These are phyloP conservation scores for Pyrrhoderma lamaoense DNA, from an alignment of 1,284 basidiomycete species.

Conservation along the genomic window DNA sequence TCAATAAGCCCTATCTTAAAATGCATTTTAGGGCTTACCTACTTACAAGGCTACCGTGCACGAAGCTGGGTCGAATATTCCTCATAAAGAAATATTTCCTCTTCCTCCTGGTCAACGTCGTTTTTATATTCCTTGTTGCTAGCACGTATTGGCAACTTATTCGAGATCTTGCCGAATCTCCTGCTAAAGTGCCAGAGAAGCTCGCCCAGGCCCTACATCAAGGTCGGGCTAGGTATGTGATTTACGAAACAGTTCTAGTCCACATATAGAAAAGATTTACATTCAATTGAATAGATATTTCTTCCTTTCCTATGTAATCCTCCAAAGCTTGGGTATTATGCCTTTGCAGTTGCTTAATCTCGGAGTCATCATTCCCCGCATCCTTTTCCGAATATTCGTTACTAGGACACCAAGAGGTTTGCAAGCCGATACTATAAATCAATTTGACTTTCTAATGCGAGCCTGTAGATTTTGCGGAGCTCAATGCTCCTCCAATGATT, in stretches of 20 bases:
- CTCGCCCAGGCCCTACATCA: constrained; percentile 75
- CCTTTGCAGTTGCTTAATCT: constrained; percentile 90
- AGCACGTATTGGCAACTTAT: constrained; percentile 87
- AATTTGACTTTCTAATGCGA: constrained; percentile 2
- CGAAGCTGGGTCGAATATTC: constrained; percentile 92
- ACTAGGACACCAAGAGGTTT: constrained; percentile 83
- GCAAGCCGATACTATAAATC: constrained; percentile 29
- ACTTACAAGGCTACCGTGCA: constrained; percentile 83
- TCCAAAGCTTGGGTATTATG: constrained; percentile 91
- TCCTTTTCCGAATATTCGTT: constrained; percentile 63
- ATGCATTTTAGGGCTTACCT: constrained; percentile 60
- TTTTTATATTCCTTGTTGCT: constrained; percentile 92
- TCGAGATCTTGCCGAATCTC: constrained; percentile 80
- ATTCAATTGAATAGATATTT: constrained; percentile 59
- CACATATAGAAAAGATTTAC: constrained; percentile 1
- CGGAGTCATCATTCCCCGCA: constrained; percentile 73
- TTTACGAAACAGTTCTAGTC: too few relatives aligned
- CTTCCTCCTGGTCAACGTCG: constrained; percentile 89
- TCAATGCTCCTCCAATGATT: constrained; percentile 96
- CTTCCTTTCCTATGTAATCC: constrained; percentile 91
- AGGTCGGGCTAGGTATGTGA: constrained; percentile 54
- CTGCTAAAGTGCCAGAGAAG: constrained; percentile 85
- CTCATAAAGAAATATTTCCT: constrained; percentile 92
- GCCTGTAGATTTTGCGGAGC: constrained; percentile 77
- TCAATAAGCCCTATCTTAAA: too few relatives aligned